Percentiles rank a stretch among this genome's conserved stretches.
These are phyloP conservation scores for Astragalus membranaceus DNA, from an alignment of 306 rosid genomes.

Conservation along the genomic window DNA sequence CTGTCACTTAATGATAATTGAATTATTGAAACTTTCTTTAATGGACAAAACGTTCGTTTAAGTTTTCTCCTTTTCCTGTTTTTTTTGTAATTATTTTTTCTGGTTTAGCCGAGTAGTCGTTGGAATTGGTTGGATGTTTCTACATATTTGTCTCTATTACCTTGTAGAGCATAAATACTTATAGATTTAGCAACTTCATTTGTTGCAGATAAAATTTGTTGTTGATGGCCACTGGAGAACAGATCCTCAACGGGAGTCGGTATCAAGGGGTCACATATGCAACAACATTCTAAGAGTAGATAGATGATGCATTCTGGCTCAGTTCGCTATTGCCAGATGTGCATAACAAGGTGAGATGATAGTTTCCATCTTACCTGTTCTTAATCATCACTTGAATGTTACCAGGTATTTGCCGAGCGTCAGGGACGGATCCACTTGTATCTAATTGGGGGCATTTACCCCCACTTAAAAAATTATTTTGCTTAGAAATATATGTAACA, in stretches of 20 bases:
- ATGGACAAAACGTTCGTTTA: not conserved
- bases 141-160: not conserved
- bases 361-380: not conserved
- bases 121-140: not conserved
- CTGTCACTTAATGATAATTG: not conserved
- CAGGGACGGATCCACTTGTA: too few species aligned
- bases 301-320: conserved; percentile 28
- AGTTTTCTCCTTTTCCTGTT: not conserved
- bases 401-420: not conserved
- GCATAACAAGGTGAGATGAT: conserved; percentile 21
- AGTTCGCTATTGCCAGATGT: conserved; percentile 15
- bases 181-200: conserved; percentile 9
- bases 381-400: not conserved
- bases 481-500: too few species aligned
- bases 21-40: not conserved
- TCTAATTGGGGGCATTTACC: too few species aligned
- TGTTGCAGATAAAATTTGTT: conserved; percentile 73
- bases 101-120: not conserved
- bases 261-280: conserved; percentile 49
- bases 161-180: not conserved
- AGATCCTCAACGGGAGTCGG: conserved; percentile 67
- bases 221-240: conserved; percentile 81
- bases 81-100: not conserved
- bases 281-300: conserved; percentile 82
- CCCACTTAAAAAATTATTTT: too few species aligned